These are phyloP conservation scores for Hyphopichia khmerensis DNA, from an alignment of 1,139 yeast species.

Conservation along the genomic window DNA sequence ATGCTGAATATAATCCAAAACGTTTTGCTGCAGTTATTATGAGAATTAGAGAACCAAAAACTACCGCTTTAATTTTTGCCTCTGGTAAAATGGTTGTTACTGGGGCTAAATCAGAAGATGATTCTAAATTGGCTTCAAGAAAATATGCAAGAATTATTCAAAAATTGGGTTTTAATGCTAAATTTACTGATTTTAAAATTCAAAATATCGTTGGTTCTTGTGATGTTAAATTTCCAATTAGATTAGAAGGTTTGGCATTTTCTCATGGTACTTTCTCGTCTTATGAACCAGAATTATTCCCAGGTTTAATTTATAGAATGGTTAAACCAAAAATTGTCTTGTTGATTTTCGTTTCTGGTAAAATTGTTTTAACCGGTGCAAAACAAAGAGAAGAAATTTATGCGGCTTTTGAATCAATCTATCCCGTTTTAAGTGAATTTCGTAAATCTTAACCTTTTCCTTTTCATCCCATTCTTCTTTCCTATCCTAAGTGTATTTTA, in stretches of 20 bases:
- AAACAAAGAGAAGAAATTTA: conserved; percentile 98
- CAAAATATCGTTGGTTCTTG: conserved; percentile 98
- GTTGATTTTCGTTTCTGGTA: conserved; percentile 94
- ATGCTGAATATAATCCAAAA: conserved; percentile 95
- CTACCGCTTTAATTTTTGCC: conserved; percentile 96
- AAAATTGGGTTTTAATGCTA: conserved; percentile 94
- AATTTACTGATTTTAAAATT: conserved; percentile 93
- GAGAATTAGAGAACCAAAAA: conserved; percentile 99
- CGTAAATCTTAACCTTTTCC: conserved; percentile 77
- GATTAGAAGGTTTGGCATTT: conserved; percentile 96
- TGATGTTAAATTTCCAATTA: conserved; percentile 96
- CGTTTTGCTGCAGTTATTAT: conserved; percentile 99
- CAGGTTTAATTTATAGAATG: conserved; percentile 98
- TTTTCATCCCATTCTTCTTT: too few relatives aligned
- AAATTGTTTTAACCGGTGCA: conserved; percentile 97
- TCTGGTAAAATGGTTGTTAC: conserved; percentile 99
- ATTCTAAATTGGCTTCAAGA: conserved; percentile 93
- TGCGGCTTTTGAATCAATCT: conserved; percentile 96
- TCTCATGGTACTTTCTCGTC: conserved; percentile 99
- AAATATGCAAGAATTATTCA: conserved; percentile 98
- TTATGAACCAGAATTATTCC: conserved; percentile 97
- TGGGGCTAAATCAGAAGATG: conserved; percentile 98
- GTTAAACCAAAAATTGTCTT: conserved; percentile 97
- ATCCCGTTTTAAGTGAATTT: conserved; percentile 97
- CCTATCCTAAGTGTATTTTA: conserved; percentile 1